Evolutionary conservation across 108 stramenopile species (phyloP).

Genomic region (Cylindrotheca closterium): DNA sequence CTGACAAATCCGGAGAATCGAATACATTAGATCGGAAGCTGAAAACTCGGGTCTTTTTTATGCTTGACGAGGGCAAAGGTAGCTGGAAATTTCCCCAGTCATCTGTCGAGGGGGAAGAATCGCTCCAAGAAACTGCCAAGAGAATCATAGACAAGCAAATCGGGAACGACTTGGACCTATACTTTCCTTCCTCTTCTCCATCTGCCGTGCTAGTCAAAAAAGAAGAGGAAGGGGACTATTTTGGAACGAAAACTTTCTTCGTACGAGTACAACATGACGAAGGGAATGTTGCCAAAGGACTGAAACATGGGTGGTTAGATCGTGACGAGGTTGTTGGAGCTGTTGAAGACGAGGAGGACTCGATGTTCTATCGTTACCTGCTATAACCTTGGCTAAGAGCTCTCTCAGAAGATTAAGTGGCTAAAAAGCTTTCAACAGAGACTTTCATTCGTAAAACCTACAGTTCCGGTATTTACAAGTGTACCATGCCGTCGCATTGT

Average conservation of each 20-base stretch:
- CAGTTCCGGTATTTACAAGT: no score
- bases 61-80: constrained; percentile 39
- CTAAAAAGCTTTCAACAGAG: no score
- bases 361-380: constrained; percentile 79
- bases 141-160: constrained; percentile 29
- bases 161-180: constrained; percentile 50
- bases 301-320: constrained; percentile 76
- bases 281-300: constrained; percentile 40
- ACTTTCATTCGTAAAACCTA: no score
- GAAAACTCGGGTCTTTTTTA: constrained; percentile 66
- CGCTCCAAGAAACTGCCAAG: constrained; percentile 54
- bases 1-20: constrained; percentile 66
- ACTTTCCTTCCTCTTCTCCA: constrained; percentile 66
- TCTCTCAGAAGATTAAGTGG: no score
- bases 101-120: constrained; percentile 47
- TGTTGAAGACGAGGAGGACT: constrained; percentile 48
- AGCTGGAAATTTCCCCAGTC: constrained; percentile 67
- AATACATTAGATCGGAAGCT: constrained; percentile 68
- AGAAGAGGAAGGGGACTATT: constrained; percentile 36
- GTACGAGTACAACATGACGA: constrained; percentile 70
- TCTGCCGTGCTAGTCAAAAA: constrained; percentile 59
- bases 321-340: constrained; percentile 67
- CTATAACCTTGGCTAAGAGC: constrained; percentile 46
- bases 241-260: constrained; percentile 81
- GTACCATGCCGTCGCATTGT: no score